Evolutionary conservation across 345 rosid species (phyloP).

Genomic region (Eucalyptus leucophloia): DNA sequence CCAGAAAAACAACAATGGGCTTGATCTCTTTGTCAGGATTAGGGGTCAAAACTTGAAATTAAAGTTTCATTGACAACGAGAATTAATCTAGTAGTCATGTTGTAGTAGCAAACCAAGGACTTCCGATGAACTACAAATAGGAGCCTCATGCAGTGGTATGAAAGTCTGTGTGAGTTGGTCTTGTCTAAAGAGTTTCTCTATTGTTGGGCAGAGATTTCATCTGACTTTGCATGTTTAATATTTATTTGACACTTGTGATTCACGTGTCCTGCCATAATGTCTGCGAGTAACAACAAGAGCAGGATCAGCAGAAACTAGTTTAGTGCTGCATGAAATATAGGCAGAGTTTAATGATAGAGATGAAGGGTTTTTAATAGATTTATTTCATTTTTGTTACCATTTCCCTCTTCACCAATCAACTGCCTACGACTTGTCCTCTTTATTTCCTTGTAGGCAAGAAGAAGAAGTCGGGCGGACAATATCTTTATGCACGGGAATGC

Average conservation of each 20-base stretch:
- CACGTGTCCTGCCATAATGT: background rate
- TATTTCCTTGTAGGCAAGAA: conserved; percentile 46
- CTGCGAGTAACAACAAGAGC: background rate
- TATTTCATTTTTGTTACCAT: background rate
- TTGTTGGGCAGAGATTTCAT: background rate
- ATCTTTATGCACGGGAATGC: conserved; percentile 95
- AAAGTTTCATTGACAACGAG: background rate
- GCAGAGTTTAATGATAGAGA: background rate
- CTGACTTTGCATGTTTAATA: background rate
- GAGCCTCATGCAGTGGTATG: background rate
- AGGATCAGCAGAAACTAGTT: background rate
- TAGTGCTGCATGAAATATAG: background rate
- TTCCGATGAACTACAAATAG: background rate
- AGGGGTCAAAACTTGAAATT: background rate
- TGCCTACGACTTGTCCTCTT: background rate
- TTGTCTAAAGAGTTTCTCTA: background rate
- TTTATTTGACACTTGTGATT: background rate
- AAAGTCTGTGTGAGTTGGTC: background rate
- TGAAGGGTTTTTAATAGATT: background rate
- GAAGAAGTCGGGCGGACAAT: conserved; percentile 84
- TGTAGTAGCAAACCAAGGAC: background rate
- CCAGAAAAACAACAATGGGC: background rate
- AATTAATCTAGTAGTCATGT: background rate
- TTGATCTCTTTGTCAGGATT: background rate
- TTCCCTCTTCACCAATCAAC: background rate